These are phyloP conservation scores for Phytophthora pinifolia DNA, from an alignment of 352 stramenopile species.

Conservation along the genomic window DNA sequence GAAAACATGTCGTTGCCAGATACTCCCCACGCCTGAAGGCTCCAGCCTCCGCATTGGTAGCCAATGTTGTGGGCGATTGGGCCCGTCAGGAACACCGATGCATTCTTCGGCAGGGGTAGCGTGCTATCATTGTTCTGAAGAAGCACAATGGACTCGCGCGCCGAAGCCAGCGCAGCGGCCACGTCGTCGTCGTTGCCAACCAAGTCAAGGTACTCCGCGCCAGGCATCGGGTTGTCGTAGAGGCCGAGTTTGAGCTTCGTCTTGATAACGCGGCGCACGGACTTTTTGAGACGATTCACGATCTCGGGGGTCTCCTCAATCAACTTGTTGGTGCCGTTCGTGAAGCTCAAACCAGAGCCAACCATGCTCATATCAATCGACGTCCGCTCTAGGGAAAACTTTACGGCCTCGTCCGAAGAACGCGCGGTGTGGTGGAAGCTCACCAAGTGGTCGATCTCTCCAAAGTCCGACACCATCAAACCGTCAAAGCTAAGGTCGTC, in stretches of 20 bases:
- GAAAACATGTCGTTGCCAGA: slow-evolving; percentile 16
- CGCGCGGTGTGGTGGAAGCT: slow-evolving; percentile 32
- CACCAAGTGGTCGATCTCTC: slow-evolving; percentile 81
- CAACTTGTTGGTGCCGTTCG: slow-evolving; percentile 12
- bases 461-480: slow-evolving; percentile 77
- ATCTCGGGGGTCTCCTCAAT: slow-evolving; percentile 38
- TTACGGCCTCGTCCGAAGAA: slow-evolving; percentile 2
- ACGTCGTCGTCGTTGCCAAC: slow-evolving; percentile 44
- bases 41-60: slow-evolving; percentile 66
- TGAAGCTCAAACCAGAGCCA: not conserved
- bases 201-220: slow-evolving; percentile 30
- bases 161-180: slow-evolving; percentile 40
- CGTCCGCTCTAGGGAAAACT: slow-evolving; percentile 2
- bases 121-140: slow-evolving; percentile 13
- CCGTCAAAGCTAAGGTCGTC: slow-evolving; percentile 9
- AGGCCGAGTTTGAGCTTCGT: slow-evolving; percentile 61
- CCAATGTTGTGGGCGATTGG: slow-evolving; percentile 48
- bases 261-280: slow-evolving; percentile 52
- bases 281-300: slow-evolving; percentile 41
- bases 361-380: slow-evolving; percentile 17
- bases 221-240: slow-evolving; percentile 54
- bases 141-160: slow-evolving; percentile 25
- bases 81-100: slow-evolving; percentile 11
- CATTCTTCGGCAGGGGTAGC: slow-evolving; percentile 4
- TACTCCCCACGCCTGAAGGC: slow-evolving; percentile 65